phyloP scores from a whole-genome alignment of 1,284 basidiomycete genomes.

The Papiliotrema flavescens region DNA sequence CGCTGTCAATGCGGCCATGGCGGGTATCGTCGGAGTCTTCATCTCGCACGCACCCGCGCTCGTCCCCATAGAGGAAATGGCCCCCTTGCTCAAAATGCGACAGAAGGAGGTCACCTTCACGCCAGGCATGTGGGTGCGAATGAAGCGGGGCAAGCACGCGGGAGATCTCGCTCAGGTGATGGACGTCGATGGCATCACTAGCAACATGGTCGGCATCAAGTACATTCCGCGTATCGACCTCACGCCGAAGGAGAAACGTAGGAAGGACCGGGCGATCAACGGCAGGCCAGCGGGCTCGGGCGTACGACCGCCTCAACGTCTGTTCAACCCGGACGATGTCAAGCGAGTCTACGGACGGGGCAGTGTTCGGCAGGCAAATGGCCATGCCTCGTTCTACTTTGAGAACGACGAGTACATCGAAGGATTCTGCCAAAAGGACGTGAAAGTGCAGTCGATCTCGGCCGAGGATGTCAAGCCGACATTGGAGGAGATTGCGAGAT shows the following conservation, averaged over 20 bases:
- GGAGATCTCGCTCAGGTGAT: conserved; percentile 95
- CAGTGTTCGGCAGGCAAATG: conserved; percentile 58
- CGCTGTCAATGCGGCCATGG: conserved; percentile 78
- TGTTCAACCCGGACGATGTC: conserved; percentile 94
- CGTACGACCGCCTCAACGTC: conserved; percentile 75
- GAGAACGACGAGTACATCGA: conserved; percentile 90
- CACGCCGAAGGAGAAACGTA: conserved; percentile 80
- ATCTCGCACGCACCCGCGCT: conserved; percentile 69
- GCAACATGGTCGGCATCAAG: conserved; percentile 68
- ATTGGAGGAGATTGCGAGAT: conserved; percentile 91
- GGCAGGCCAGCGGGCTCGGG: conserved; percentile 14
- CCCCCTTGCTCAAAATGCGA: conserved; percentile 90
- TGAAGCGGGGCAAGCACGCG: conserved; percentile 88
- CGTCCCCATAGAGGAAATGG: conserved; percentile 98
- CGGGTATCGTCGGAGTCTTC: conserved; percentile 90
- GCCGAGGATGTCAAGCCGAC: conserved; percentile 92
- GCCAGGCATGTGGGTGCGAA: conserved; percentile 90
- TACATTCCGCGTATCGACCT: conserved; percentile 97
- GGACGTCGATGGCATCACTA: conserved; percentile 88
- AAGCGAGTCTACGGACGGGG: conserved; percentile 78
- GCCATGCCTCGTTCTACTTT: conserved; percentile 72
- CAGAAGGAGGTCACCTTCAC: conserved; percentile 84
- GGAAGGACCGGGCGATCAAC: conserved; percentile 49
- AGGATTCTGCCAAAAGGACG: conserved; percentile 95
- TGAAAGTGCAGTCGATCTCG: conserved; percentile 74